Evolutionary conservation across 257 asterid species (phyloP).

Genomic region (Ocimum tenuiflorum): DNA sequence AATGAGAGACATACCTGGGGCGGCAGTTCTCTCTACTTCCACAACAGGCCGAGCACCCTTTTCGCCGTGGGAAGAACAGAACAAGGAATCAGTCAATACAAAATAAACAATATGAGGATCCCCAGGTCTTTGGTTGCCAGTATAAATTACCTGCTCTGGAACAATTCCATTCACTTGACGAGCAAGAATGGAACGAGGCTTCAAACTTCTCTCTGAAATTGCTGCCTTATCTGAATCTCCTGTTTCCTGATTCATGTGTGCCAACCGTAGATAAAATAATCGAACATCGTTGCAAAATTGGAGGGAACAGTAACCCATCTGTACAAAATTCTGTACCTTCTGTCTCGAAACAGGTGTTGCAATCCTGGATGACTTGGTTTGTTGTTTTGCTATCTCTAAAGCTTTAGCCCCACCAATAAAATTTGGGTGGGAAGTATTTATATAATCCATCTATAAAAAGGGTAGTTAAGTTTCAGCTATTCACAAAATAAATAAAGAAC

Average conservation of each 20-base stretch:
- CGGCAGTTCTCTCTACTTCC: conserved; percentile 57
- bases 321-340: conserved; percentile 19
- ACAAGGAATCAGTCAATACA: conserved; percentile 9
- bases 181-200: conserved; percentile 73
- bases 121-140: not conserved
- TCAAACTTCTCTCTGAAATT: conserved; percentile 56
- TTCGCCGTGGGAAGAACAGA: conserved; percentile 25
- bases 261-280: conserved; percentile 9
- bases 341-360: conserved; percentile 25
- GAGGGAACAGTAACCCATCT: not conserved
- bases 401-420: conserved; percentile 66
- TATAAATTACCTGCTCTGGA: conserved; percentile 67
- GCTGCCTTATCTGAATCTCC: conserved; percentile 60
- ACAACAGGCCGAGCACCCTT: conserved; percentile 60
- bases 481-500: not conserved
- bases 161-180: conserved; percentile 78
- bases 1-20: conserved; percentile 44
- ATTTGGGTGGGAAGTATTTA: conserved; percentile 63
- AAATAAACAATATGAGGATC: not conserved
- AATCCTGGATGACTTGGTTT: conserved; percentile 35
- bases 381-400: conserved; percentile 47
- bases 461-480: conserved; percentile 7
- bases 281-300: conserved; percentile 3
- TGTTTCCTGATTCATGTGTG: conserved; percentile 42
- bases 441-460: conserved; percentile 46